Evolutionary conservation across 164 flowering plant species (phyloP).

Genomic region (Platanus orientalis): DNA sequence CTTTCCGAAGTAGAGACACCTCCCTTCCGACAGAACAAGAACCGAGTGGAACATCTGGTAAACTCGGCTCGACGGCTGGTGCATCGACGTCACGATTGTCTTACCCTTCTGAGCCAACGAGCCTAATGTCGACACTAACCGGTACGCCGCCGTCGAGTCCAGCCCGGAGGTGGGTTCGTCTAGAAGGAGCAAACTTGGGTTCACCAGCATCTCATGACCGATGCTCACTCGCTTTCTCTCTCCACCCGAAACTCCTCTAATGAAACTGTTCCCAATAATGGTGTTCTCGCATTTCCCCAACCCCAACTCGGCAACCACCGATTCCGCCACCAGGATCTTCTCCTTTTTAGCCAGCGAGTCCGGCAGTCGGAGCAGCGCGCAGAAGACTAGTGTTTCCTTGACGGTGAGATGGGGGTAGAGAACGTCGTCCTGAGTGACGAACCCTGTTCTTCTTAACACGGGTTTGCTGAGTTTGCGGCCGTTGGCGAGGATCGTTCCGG

Average conservation of each 20-base stretch:
- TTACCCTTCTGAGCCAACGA: conserved; percentile 65
- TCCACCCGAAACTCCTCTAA: conserved; percentile 83
- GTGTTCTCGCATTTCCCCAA: conserved; percentile 64
- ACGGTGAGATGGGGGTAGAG: conserved; percentile 89
- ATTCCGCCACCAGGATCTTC: conserved; percentile 47
- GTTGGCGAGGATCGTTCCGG: conserved; percentile 65
- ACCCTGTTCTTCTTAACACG: conserved; percentile 50
- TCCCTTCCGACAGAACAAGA: conserved; percentile 67
- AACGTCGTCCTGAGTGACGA: conserved; percentile 83
- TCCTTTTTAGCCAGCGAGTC: conserved; percentile 28
- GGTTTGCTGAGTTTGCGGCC: conserved; percentile 27
- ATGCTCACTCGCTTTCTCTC: conserved; percentile 83
- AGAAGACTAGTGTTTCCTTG: conserved; percentile 69
- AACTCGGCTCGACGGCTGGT: conserved; percentile 88
- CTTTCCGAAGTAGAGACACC: conserved; percentile 61
- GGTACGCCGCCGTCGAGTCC: conserved; percentile 80
- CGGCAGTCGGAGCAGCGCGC: conserved; percentile 65
- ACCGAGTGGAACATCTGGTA: conserved; percentile 70
- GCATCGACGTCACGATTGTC: conserved; percentile 75
- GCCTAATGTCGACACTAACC: conserved; percentile 48
- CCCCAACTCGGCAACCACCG: conserved; percentile 68
- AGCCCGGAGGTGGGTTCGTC: conserved; percentile 94
- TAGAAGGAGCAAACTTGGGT: conserved; percentile 69
- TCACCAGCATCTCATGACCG: conserved; percentile 78
- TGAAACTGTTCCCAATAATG: conserved; percentile 60